These are phyloP conservation scores for Acephala macrosclerotiorum DNA, from an alignment of 2,329 filamentous ascomycete genomes.

Conservation along the genomic window DNA sequence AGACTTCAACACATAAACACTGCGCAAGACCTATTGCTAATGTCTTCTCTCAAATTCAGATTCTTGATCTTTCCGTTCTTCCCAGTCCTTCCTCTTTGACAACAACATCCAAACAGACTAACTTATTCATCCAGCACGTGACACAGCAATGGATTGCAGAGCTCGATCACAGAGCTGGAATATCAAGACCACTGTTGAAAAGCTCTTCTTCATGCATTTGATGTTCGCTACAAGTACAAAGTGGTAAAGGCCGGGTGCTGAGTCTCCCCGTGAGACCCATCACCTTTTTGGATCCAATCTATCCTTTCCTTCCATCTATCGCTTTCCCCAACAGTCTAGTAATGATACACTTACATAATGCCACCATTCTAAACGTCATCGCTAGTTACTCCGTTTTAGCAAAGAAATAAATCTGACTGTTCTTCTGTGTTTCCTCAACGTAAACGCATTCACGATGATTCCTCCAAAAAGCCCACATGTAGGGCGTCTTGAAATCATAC, in stretches of 20 bases:
- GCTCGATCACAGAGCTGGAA: too few species aligned
- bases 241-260: background rate
- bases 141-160: too few species aligned
- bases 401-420: constrained; percentile 37
- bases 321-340: background rate
- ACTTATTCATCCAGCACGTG: too few species aligned
- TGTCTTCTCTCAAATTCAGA: background rate
- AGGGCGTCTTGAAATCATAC: constrained; percentile 45
- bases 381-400: constrained; percentile 18
- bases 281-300: background rate
- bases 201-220: too few species aligned
- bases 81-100: too few species aligned
- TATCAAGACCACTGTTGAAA: too few species aligned
- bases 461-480: constrained; percentile 42
- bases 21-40: background rate
- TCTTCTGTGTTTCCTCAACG: constrained; percentile 40
- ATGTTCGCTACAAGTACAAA: background rate
- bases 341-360: background rate
- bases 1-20: background rate
- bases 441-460: constrained; percentile 38
- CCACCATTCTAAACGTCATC: background rate
- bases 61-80: background rate
- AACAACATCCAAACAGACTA: too few species aligned
- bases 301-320: background rate
- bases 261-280: background rate